These are phyloP conservation scores for Arthroderma sp. DNA, from an alignment of 2,329 filamentous ascomycete species.

Conservation along the genomic window DNA sequence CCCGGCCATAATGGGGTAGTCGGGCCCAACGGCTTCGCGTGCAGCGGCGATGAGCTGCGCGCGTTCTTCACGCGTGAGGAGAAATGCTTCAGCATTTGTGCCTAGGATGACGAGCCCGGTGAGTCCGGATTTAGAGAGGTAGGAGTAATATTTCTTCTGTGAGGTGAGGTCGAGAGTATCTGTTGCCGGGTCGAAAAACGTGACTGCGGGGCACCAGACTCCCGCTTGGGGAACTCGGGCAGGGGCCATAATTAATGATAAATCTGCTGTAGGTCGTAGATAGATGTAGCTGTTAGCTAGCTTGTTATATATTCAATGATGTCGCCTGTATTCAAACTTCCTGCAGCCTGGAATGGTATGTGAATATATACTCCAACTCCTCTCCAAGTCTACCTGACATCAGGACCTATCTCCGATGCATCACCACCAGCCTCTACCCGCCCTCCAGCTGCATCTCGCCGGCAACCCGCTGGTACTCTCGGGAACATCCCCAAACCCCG, in stretches of 20 bases:
- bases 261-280: too few species aligned
- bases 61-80: conserved; percentile 48
- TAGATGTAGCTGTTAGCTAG: too few species aligned
- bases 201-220: conserved; percentile 42
- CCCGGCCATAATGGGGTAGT: conserved; percentile 49
- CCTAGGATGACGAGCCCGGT: conserved; percentile 42
- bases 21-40: conserved; percentile 38
- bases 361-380: too few species aligned
- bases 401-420: too few species aligned
- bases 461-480: too few species aligned
- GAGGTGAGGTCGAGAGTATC: conserved; percentile 37
- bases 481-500: too few species aligned
- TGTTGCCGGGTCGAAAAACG: conserved; percentile 39
- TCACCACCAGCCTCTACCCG: too few species aligned
- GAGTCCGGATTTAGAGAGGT: conserved; percentile 39
- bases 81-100: conserved; percentile 44
- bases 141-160: conserved; percentile 40
- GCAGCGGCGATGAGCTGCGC: conserved; percentile 44
- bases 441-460: too few species aligned
- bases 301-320: too few species aligned
- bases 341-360: too few species aligned
- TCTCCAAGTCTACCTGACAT: too few species aligned
- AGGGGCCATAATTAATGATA: conserved; percentile 4
- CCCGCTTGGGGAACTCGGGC: conserved; percentile 21
- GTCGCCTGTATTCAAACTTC: too few species aligned